Conservation (phyloP, 2,329 filamentous ascomycete species). For the Cladosporium oxysporum region DNA sequence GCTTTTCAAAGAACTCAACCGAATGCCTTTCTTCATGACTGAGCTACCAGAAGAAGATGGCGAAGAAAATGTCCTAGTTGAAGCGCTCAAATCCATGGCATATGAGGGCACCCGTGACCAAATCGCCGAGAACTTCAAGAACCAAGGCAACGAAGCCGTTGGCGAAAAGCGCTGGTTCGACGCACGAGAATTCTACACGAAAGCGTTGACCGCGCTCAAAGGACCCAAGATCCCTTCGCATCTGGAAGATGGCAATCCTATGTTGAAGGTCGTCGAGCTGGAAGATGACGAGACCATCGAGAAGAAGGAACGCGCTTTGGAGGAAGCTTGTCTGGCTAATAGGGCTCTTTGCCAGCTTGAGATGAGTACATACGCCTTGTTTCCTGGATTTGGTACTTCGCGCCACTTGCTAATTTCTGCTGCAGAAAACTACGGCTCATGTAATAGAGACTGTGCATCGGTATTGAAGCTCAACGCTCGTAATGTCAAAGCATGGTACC, state of each 20-base stretch:
- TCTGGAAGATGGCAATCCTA: conserved; percentile 45
- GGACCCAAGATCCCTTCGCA: conserved; percentile 49
- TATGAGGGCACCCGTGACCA: conserved; percentile 90
- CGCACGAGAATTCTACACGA: conserved; percentile 87
- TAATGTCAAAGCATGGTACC: conserved; percentile 91
- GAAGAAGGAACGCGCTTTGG: conserved; percentile 60
- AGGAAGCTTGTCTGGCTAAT: conserved; percentile 81
- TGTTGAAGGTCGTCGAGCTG: conserved; percentile 52
- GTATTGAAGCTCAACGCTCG: conserved; percentile 74
- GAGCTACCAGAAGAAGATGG: conserved; percentile 67
- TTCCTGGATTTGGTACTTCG: conserved; percentile 15
- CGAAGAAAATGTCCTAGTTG: conserved; percentile 76
- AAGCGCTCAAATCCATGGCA: conserved; percentile 84
- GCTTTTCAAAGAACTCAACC: conserved; percentile 65
- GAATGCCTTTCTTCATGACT: conserved; percentile 92
- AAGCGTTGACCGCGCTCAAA: conserved; percentile 75
- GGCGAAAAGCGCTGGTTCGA: conserved; percentile 72
- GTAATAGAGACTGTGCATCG: conserved; percentile 79
- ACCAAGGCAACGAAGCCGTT: conserved; percentile 90
- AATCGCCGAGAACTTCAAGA: conserved; percentile 80
- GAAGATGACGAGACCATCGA: conserved; percentile 63
- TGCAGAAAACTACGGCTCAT: conserved; percentile 79
- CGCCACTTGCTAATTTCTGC: conserved; percentile 25
- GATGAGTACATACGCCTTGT: conserved; percentile 56
- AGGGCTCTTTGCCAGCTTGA: conserved; percentile 87